Percentiles rank a stretch among this genome's conserved stretches.
Conservation (phyloP, 768 basidiomycete species). For the Rickenella mellea region DNA sequence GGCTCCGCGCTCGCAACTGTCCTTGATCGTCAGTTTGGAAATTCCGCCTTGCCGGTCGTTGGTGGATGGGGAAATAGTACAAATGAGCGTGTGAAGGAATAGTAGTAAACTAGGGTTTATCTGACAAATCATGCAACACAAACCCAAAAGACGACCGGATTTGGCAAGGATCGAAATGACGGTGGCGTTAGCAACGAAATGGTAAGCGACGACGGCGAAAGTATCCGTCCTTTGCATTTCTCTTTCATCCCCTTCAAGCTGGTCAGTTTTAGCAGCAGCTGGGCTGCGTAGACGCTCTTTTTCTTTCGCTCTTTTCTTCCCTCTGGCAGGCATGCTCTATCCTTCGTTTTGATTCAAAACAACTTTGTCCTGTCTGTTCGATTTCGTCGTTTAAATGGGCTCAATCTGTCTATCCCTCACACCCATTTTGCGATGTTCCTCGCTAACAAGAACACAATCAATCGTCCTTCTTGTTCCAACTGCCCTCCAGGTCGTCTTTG, state of each 20-base stretch:
- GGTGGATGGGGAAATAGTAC: no score
- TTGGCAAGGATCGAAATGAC: no score
- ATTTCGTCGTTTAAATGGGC: slow-evolving; percentile 27
- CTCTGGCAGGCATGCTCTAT: slow-evolving; percentile 9
- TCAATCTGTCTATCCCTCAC: slow-evolving; percentile 62
- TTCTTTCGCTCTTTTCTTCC: slow-evolving; percentile 13
- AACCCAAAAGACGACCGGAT: no score
- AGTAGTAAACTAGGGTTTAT: no score
- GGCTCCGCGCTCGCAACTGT: no score
- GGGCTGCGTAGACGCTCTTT: slow-evolving; percentile 42
- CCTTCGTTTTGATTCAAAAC: slow-evolving; percentile 8
- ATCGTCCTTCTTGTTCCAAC: slow-evolving; percentile 51
- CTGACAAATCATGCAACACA: no score
- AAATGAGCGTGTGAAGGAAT: no score
- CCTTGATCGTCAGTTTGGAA: no score
- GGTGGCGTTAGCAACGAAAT: no score
- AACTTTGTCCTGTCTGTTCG: slow-evolving; percentile 4
- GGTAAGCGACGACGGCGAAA: background rate
- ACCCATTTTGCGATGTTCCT: slow-evolving; percentile 61
- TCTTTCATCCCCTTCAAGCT: slow-evolving; percentile 16
- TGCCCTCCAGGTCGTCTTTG: slow-evolving; percentile 51
- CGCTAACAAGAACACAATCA: slow-evolving; percentile 37
- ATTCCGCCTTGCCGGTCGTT: no score
- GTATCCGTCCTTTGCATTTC: slow-evolving; percentile 8
- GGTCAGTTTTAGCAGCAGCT: slow-evolving; percentile 23